These are phyloP conservation scores for Ustilago tritici DNA, from an alignment of 1,284 basidiomycete genomes.

Conservation along the genomic window DNA sequence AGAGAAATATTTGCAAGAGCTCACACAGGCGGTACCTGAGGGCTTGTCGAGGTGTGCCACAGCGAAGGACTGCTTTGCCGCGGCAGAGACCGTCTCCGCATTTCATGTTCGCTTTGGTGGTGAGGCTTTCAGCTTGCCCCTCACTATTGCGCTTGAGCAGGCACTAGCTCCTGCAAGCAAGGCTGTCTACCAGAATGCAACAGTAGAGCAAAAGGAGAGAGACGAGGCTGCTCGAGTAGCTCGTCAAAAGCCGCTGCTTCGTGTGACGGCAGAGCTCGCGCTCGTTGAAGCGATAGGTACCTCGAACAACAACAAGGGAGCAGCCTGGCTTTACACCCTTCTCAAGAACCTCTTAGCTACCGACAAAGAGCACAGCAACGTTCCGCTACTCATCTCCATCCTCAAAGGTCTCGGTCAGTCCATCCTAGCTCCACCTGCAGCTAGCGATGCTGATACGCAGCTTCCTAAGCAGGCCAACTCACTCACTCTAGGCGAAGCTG, in stretches of 20 bases:
- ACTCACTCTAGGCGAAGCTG: slow-evolving; percentile 30
- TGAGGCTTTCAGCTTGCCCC: slow-evolving; percentile 78
- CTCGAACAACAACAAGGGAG: slow-evolving; percentile 21
- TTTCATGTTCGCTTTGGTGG: slow-evolving; percentile 88
- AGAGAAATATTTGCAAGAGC: slow-evolving; percentile 96
- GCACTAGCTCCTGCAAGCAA: slow-evolving; percentile 74
- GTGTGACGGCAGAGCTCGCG: slow-evolving; percentile 89
- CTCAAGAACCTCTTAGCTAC: slow-evolving; percentile 78
- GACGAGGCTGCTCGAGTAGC: slow-evolving; percentile 85
- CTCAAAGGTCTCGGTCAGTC: slow-evolving; percentile 85
- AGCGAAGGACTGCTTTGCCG: slow-evolving; percentile 89
- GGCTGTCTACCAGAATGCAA: slow-evolving; percentile 73
- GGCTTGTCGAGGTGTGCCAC: slow-evolving; percentile 86
- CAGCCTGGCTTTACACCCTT: slow-evolving; percentile 75
- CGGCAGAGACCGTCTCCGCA: slow-evolving; percentile 83
- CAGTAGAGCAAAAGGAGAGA: slow-evolving; percentile 88
- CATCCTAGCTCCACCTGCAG: slow-evolving; percentile 73
- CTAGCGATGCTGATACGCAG: slow-evolving; percentile 7
- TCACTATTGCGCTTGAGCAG: slow-evolving; percentile 77
- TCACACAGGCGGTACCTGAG: slow-evolving; percentile 86
- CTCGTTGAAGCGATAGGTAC: slow-evolving; percentile 77
- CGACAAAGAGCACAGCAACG: slow-evolving; percentile 84
- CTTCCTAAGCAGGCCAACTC: slow-evolving; percentile 13
- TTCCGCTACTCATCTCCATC: slow-evolving; percentile 85
- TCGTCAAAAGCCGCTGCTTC: slow-evolving; percentile 85